Conservation (phyloP, 2,329 filamentous ascomycete species). For the Penicillium sp. region DNA sequence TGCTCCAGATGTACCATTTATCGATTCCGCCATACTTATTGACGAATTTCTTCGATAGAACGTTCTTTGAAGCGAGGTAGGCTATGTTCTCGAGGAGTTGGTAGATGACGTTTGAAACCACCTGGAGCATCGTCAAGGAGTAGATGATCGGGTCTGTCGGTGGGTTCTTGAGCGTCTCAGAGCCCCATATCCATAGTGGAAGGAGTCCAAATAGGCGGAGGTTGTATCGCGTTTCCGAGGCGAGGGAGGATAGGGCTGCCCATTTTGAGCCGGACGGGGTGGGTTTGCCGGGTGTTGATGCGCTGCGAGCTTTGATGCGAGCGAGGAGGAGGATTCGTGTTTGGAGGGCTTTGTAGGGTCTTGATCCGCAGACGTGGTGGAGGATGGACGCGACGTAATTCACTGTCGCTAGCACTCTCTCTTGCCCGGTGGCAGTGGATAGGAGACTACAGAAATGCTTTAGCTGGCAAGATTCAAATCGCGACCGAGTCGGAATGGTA, state of each 20-base stretch:
- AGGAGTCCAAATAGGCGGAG: conserved; percentile 65
- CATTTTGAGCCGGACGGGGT: conserved; percentile 51
- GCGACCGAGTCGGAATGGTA: background rate
- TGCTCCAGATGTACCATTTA: conserved; percentile 71
- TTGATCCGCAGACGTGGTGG: conserved; percentile 63
- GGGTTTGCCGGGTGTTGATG: conserved; percentile 15
- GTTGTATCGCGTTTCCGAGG: conserved; percentile 57
- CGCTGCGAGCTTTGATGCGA: conserved; percentile 32
- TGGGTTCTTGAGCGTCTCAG: conserved; percentile 59
- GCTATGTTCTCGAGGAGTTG: conserved; percentile 83
- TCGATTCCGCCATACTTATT: conserved; percentile 57
- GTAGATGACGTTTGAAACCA: conserved; percentile 69
- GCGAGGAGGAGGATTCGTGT: conserved; percentile 50
- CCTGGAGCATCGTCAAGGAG: conserved; percentile 67
- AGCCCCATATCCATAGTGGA: conserved; percentile 77
- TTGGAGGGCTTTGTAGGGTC: conserved; percentile 46
- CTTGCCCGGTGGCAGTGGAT: conserved; percentile 69
- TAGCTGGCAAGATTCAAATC: conserved; percentile 1
- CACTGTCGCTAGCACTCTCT: conserved; percentile 68
- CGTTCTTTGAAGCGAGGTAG: conserved; percentile 73
- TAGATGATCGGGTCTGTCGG: conserved; percentile 52
- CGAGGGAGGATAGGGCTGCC: conserved; percentile 52
- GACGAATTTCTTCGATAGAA: conserved; percentile 56
- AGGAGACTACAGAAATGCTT: conserved; percentile 56
- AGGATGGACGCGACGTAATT: conserved; percentile 69